These are phyloP conservation scores for Cucurbita pepo DNA, from an alignment of 306 rosid species.

Conservation along the genomic window DNA sequence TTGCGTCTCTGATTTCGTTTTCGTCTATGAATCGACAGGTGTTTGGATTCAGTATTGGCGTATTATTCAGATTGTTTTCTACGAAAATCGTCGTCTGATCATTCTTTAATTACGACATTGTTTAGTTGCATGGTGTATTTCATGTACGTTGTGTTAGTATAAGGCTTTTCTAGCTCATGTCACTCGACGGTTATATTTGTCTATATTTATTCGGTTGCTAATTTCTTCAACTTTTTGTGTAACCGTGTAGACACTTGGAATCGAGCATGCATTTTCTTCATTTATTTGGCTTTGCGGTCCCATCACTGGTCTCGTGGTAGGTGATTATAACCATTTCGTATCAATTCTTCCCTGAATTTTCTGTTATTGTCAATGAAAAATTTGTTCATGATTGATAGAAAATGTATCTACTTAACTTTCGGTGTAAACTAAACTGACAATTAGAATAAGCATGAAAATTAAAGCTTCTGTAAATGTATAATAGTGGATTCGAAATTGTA, in stretches of 20 bases:
- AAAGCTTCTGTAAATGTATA: too few relatives aligned
- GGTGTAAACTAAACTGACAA: too few relatives aligned
- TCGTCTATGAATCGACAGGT: background rate
- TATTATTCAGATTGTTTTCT: background rate
- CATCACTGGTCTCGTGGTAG: constrained; percentile 97
- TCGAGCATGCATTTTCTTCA: constrained; percentile 94
- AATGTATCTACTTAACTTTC: background rate
- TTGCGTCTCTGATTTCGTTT: background rate
- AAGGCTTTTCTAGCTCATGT: background rate
- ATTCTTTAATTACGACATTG: background rate
- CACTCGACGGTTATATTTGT: background rate
- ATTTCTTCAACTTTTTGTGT: background rate
- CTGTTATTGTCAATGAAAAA: background rate
- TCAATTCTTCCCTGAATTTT: background rate
- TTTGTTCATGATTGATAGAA: background rate
- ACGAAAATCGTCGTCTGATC: background rate
- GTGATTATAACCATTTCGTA: constrained; percentile 12
- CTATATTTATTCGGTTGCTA: background rate
- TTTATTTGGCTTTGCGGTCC: constrained; percentile 99
- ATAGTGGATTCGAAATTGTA: too few relatives aligned
- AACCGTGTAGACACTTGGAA: constrained; percentile 76
- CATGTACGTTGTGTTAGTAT: background rate
- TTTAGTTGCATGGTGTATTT: background rate
- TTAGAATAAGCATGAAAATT: too few relatives aligned
- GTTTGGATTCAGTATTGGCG: background rate